Conservation (phyloP, 768 basidiomycete genomes). For the Lactifluus pinguis region DNA sequence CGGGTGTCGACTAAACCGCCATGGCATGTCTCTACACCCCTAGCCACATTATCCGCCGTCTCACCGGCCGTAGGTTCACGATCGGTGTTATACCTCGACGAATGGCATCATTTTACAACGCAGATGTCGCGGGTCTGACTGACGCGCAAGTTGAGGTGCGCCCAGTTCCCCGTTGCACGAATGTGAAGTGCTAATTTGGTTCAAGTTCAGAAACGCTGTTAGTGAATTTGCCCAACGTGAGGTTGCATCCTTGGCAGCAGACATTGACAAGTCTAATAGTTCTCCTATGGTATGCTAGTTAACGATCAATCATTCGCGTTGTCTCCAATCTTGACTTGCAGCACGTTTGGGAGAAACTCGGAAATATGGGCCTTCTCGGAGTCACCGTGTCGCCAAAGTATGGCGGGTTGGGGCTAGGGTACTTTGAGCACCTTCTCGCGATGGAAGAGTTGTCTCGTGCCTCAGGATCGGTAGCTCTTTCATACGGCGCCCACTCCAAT, state of each 20-base stretch:
- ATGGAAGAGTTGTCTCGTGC: conserved; percentile 92
- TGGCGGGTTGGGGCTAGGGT: conserved; percentile 76
- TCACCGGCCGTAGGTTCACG: neutral
- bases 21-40: neutral
- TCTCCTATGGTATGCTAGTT: conserved; percentile 54
- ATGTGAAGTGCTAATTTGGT: neutral
- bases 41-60: neutral
- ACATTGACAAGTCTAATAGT: conserved; percentile 78
- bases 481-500: conserved; percentile 89
- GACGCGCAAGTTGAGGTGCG: conserved; percentile 73
- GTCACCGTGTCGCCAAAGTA: conserved; percentile 74
- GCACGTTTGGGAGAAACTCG: conserved; percentile 85
- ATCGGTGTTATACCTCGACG: neutral
- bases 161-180: neutral
- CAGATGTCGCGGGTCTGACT: conserved; percentile 64
- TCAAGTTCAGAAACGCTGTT: conserved; percentile 81
- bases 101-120: conserved; percentile 54
- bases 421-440: conserved; percentile 80
- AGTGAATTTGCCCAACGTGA: conserved; percentile 74
- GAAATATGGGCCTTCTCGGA: conserved; percentile 88
- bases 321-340: conserved; percentile 23
- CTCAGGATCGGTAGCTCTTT: conserved; percentile 87
- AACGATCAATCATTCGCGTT: neutral
- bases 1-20: neutral
- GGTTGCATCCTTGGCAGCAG: conserved; percentile 75